These are phyloP conservation scores for Phytophthora sansomeana DNA, from an alignment of 352 stramenopile genomes.

Conservation along the genomic window DNA sequence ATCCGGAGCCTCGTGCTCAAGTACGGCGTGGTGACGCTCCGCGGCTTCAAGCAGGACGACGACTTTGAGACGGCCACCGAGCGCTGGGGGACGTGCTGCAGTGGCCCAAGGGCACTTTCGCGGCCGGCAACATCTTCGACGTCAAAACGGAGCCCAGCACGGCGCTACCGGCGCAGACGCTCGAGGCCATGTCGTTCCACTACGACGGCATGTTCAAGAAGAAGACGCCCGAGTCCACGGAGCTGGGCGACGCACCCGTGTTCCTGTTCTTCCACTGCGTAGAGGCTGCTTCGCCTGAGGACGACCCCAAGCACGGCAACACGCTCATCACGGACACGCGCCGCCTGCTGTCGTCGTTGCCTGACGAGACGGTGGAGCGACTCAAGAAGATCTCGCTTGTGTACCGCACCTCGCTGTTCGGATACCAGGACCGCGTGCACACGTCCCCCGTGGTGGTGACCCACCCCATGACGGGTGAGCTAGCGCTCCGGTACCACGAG, in stretches of 20 bases:
- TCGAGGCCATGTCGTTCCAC: slow-evolving; percentile 33
- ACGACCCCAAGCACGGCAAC: slow-evolving; percentile 33
- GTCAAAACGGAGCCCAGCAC: slow-evolving; percentile 26
- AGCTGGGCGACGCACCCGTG: slow-evolving; percentile 28
- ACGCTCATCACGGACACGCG: slow-evolving; percentile 36
- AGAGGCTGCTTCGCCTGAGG: slow-evolving; percentile 17
- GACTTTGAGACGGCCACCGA: slow-evolving; percentile 28
- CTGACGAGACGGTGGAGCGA: slow-evolving; percentile 26
- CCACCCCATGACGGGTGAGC: slow-evolving; percentile 25
- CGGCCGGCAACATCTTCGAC: slow-evolving; percentile 31
- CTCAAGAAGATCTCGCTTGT: slow-evolving; percentile 29
- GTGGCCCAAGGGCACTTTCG: slow-evolving; percentile 30
- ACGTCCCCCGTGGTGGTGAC: slow-evolving; percentile 29
- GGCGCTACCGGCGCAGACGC: slow-evolving; percentile 21
- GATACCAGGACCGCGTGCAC: slow-evolving; percentile 3
- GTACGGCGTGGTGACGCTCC: slow-evolving; percentile 25
- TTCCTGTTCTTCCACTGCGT: slow-evolving; percentile 37
- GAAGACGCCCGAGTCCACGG: slow-evolving; percentile 29
- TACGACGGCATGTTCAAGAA: slow-evolving; percentile 39
- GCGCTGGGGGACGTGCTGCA: slow-evolving; percentile 29
- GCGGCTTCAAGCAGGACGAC: slow-evolving; percentile 34
- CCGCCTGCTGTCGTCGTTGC: slow-evolving; percentile 21
- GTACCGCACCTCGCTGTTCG: slow-evolving; percentile 28
- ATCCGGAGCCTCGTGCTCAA: slow-evolving; percentile 28
- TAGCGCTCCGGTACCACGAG: slow-evolving; percentile 24